These are phyloP conservation scores for Solanum gracilifrons DNA, from an alignment of 257 asterid species.

Conservation along the genomic window DNA sequence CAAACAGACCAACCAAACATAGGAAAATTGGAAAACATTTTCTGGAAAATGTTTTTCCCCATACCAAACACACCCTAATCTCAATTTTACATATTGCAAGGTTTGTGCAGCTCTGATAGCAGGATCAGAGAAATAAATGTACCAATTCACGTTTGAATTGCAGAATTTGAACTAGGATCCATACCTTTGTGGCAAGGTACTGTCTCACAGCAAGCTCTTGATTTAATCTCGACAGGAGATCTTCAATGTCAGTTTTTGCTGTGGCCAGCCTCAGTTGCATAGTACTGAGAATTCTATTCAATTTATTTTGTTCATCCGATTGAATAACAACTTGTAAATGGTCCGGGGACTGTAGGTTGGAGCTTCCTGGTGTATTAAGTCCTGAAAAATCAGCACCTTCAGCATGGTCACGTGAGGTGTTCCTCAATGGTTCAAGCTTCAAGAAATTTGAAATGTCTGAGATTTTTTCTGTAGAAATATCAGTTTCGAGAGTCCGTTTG, in stretches of 20 bases:
- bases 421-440: conserved; percentile 3
- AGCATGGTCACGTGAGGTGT: conserved; percentile 12
- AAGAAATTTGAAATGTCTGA: neutral
- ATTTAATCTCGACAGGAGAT: conserved; percentile 40
- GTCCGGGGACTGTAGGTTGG: conserved; percentile 14
- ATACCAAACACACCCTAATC: neutral
- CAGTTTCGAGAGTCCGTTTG: conserved; percentile 10
- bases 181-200: conserved; percentile 48
- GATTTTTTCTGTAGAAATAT: conserved; percentile 1
- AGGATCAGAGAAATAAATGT: neutral
- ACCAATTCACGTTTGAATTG: neutral
- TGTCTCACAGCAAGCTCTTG: conserved; percentile 51
- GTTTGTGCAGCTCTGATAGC: neutral
- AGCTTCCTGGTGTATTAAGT: conserved; percentile 2
- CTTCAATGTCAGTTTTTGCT: conserved; percentile 41
- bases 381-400: conserved; percentile 22
- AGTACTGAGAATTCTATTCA: conserved; percentile 28
- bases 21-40: neutral
- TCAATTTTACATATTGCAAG: neutral
- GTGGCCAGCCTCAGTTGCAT: conserved; percentile 32
- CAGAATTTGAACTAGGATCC: neutral
- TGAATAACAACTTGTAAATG: conserved; percentile 27
- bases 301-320: conserved; percentile 28
- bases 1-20: neutral
- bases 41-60: neutral